These are phyloP conservation scores for Typha latifolia DNA, from an alignment of 176 grass and related monocot genomes.

Conservation along the genomic window DNA sequence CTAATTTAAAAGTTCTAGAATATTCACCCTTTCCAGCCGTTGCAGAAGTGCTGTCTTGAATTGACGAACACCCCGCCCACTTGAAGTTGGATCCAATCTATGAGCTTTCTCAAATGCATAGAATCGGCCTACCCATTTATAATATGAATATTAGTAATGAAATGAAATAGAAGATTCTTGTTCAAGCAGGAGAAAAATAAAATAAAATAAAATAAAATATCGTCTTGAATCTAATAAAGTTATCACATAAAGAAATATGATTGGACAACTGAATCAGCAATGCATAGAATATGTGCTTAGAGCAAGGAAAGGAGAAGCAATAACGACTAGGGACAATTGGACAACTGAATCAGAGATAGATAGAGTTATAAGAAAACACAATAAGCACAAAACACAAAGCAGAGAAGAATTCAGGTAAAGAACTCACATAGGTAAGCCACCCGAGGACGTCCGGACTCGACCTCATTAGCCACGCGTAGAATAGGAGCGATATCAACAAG, in stretches of 20 bases:
- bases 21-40: conserved; percentile 76
- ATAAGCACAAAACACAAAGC: not conserved
- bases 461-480: conserved; percentile 89
- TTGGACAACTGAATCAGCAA: too few relatives aligned
- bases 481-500: conserved; percentile 76
- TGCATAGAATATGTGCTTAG: too few relatives aligned
- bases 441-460: conserved; percentile 45
- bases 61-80: conserved; percentile 80
- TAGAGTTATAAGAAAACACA: too few relatives aligned
- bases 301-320: too few relatives aligned
- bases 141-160: conserved; percentile 10
- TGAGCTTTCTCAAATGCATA: conserved; percentile 98
- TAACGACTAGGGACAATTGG: too few relatives aligned
- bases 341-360: too few relatives aligned
- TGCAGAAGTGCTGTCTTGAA: conserved; percentile 95
- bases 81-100: conserved; percentile 85
- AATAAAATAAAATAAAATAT: not conserved
- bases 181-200: not conserved
- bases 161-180: not conserved
- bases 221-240: too few relatives aligned
- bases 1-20: not conserved
- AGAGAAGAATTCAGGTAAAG: not conserved
- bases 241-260: too few relatives aligned
- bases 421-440: conserved; percentile 93
- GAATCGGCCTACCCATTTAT: conserved; percentile 68